Evolutionary conservation across 108 stramenopile genomes (phyloP).

Genomic region (Mayamaea pseudoterrestris): DNA sequence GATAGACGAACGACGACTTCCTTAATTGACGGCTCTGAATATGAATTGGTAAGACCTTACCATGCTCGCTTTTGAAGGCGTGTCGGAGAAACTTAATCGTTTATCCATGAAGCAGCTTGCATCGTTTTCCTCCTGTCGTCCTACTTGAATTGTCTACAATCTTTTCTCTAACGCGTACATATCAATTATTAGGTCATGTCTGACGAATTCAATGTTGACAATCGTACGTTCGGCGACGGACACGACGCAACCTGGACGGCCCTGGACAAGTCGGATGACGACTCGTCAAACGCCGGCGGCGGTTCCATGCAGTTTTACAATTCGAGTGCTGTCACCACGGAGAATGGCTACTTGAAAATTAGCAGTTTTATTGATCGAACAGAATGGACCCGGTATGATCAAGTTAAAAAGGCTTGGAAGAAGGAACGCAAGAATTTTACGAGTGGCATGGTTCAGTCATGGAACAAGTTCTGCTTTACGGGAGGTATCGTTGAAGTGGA

Average conservation of each 20-base stretch:
- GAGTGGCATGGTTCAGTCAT: conserved; percentile 85
- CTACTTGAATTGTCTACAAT: not conserved
- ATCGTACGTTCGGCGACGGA: conserved; percentile 85
- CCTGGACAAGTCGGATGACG: conserved; percentile 82
- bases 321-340: conserved; percentile 55
- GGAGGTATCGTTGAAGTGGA: conserved; percentile 92
- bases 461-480: conserved; percentile 98
- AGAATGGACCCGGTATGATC: conserved; percentile 50
- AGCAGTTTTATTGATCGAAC: conserved; percentile 44
- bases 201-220: conserved; percentile 78
- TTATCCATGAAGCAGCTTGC: too few species aligned
- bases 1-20: conserved; percentile 52
- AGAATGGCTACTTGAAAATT: conserved; percentile 82
- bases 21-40: conserved; percentile 55
- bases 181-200: conserved; percentile 51
- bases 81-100: too few species aligned
- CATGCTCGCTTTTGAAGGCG: too few species aligned
- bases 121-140: too few species aligned
- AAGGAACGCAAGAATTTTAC: conserved; percentile 52
- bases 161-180: not conserved
- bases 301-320: conserved; percentile 93
- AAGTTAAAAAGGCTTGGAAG: conserved; percentile 53
- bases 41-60: conserved; percentile 42
- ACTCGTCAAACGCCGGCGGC: conserved; percentile 66
- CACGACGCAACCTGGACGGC: conserved; percentile 92